These are phyloP conservation scores for Yamadazyma sp. DNA, from an alignment of 1,139 yeast species.

Conservation along the genomic window DNA sequence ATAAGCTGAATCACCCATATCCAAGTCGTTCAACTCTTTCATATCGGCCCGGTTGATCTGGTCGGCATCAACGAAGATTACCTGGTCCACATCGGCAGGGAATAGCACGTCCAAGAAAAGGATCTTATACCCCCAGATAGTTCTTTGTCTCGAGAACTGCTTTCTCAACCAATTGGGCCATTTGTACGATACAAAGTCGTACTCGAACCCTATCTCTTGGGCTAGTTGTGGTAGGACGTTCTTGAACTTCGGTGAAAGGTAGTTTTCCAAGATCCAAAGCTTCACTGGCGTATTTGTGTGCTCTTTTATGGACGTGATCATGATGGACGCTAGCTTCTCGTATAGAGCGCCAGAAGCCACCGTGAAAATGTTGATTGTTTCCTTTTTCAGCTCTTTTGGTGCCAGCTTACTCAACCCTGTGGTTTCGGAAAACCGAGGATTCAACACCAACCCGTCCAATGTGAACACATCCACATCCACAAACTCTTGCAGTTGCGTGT, in stretches of 20 bases:
- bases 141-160: constrained; percentile 75
- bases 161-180: constrained; percentile 91
- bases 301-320: constrained; percentile 77
- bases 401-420: constrained; percentile 15
- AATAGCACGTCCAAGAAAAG: constrained; percentile 83
- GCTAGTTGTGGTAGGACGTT: constrained; percentile 63
- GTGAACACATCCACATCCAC: constrained; percentile 32
- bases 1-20: constrained; percentile 75
- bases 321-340: constrained; percentile 69
- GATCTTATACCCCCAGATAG: constrained; percentile 86
- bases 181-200: constrained; percentile 73
- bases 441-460: constrained; percentile 47
- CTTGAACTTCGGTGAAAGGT: constrained; percentile 68
- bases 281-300: constrained; percentile 66
- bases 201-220: constrained; percentile 55
- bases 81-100: constrained; percentile 72
- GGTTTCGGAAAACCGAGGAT: constrained; percentile 43
- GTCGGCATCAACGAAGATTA: constrained; percentile 86
- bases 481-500: constrained; percentile 18
- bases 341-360: constrained; percentile 80
- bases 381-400: constrained; percentile 19
- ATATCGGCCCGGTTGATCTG: constrained; percentile 76
- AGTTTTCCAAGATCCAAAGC: constrained; percentile 87
- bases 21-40: constrained; percentile 62
- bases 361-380: constrained; percentile 78